Conservation (phyloP, 805 yeast genomes). For the Kazachstania viticola region DNA sequence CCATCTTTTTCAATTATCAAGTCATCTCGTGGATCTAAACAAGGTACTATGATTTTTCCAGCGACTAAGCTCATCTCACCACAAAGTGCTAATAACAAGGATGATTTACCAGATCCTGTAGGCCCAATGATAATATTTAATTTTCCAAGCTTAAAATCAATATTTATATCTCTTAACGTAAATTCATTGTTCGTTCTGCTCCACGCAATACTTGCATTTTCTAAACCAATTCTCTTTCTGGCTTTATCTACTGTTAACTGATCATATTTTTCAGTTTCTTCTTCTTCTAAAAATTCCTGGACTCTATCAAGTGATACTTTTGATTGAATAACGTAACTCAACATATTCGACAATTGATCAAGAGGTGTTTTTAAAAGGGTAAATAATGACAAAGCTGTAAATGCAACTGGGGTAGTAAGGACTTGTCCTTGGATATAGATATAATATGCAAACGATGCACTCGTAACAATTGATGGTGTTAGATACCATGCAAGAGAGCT, state of each 20-base stretch:
- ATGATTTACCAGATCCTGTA: conserved; percentile 85
- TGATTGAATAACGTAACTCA: conserved; percentile 66
- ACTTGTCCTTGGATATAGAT: conserved; percentile 50
- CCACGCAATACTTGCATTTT: conserved; percentile 70
- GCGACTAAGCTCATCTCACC: conserved; percentile 71
- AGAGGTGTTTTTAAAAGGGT: conserved; percentile 69
- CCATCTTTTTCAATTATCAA: conserved; percentile 64
- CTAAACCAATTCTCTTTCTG: conserved; percentile 46
- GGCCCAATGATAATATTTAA: conserved; percentile 76
- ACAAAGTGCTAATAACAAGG: conserved; percentile 67
- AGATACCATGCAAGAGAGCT: conserved; percentile 58
- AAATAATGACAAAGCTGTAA: conserved; percentile 76
- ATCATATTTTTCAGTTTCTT: conserved; percentile 73
- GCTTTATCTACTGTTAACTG: conserved; percentile 39
- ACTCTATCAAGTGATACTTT: conserved; percentile 83
- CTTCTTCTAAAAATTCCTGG: conserved; percentile 57
- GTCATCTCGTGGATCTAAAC: conserved; percentile 54
- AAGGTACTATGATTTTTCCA: conserved; percentile 70
- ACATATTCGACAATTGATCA: conserved; percentile 76
- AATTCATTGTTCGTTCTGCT: conserved; percentile 42
- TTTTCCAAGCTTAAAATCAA: conserved; percentile 53
- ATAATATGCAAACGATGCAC: conserved; percentile 65
- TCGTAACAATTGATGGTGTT: conserved; percentile 67
- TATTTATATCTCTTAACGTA: conserved; percentile 56
- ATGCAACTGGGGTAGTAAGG: conserved; percentile 79